A percentile compares a stretch with the other conserved stretches of the same genome.
These are phyloP conservation scores for Camellia japonica DNA, from an alignment of 148 eudicot genomes.

Conservation along the genomic window DNA sequence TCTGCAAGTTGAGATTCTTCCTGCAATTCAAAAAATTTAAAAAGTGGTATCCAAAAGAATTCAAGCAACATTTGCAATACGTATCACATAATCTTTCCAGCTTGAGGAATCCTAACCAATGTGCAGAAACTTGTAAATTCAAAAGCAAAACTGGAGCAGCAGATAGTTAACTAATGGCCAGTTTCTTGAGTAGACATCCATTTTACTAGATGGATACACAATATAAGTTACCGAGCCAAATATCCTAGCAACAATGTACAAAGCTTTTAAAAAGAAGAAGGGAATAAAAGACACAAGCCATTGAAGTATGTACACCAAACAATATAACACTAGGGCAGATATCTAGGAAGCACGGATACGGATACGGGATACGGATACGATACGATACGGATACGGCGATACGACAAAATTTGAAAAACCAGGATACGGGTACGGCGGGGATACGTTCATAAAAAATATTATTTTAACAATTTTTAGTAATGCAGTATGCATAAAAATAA, in stretches of 20 bases:
- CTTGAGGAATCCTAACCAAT: neutral
- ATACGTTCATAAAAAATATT: too few species aligned
- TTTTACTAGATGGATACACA: neutral
- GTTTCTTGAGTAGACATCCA: neutral
- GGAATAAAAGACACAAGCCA: neutral
- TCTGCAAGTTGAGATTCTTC: constrained; percentile 93
- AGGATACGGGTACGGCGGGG: too few species aligned
- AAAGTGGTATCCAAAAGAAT: neutral
- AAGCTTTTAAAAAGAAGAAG: neutral
- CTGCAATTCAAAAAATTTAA: constrained; percentile 32
- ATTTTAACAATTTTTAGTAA: too few species aligned
- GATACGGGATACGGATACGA: too few species aligned
- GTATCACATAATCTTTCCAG: neutral
- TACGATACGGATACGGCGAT: too few species aligned
- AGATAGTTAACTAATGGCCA: too few species aligned
- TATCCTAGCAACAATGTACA: neutral
- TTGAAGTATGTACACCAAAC: neutral
- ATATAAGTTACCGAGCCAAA: neutral
- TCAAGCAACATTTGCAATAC: neutral
- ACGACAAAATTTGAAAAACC: too few species aligned
- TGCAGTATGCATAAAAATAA: too few species aligned
- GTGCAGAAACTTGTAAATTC: neutral
- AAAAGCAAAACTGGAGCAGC: neutral
- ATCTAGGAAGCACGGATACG: too few species aligned
- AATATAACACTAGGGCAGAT: neutral